Evolutionary conservation across 1,284 basidiomycete genomes (phyloP).

Genomic region (Ustanciosporium gigantosporum): DNA sequence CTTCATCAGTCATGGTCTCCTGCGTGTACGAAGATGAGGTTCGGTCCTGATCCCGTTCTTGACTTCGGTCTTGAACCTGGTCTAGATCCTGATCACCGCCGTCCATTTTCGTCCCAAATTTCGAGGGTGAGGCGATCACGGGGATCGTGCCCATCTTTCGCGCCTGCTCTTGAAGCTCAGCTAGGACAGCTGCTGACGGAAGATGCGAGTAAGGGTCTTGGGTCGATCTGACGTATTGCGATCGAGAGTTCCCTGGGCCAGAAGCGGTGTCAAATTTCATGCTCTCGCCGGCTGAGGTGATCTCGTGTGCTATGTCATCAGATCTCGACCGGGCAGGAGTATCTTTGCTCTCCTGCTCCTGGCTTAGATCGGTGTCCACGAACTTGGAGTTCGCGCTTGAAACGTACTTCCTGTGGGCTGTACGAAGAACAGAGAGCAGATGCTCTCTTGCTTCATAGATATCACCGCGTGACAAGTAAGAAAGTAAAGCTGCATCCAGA

Average conservation of each 20-base stretch:
- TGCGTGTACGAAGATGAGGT: neutral
- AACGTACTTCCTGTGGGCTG: neutral
- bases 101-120: too few relatives aligned
- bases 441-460: slow-evolving; percentile 18
- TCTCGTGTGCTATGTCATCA: too few relatives aligned
- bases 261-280: too few relatives aligned
- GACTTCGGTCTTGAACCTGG: neutral
- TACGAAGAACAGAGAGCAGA: slow-evolving; percentile 9
- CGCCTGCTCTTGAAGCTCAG: neutral
- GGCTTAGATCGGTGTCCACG: too few relatives aligned
- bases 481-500: too few relatives aligned
- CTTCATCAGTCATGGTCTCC: slow-evolving; percentile 11
- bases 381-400: too few relatives aligned
- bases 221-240: too few relatives aligned
- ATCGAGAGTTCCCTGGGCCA: too few relatives aligned
- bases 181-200: neutral
- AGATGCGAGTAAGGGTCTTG: neutral
- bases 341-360: too few relatives aligned
- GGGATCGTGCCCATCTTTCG: neutral
- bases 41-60: neutral
- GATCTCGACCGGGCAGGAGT: too few relatives aligned
- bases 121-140: neutral
- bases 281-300: too few relatives aligned
- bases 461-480: too few relatives aligned
- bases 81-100: neutral